A percentile compares a stretch with the other conserved stretches of the same genome.
Evolutionary conservation across 148 eudicot species (phyloP).

Genomic region (Bassia scoparia): DNA sequence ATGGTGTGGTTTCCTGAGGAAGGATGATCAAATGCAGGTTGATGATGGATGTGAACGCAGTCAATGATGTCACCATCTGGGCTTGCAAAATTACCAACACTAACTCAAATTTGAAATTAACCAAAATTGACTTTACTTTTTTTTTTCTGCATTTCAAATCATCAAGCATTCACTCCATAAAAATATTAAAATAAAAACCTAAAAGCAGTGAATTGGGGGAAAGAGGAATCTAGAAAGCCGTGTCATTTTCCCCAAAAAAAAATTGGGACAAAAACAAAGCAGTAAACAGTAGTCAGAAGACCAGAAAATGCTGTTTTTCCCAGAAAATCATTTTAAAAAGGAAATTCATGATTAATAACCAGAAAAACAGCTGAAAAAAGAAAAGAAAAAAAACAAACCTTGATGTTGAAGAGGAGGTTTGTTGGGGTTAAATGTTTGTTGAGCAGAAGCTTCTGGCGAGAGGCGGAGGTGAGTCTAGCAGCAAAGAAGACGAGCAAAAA

Average conservation of each 20-base stretch:
- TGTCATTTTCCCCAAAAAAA: no score
- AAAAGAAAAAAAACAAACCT: slow-evolving; percentile 33
- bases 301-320: no score
- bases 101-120: neutral
- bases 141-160: no score
- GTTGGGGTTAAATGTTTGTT: slow-evolving; percentile 71
- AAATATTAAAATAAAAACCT: neutral
- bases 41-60: slow-evolving; percentile 75
- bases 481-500: slow-evolving; percentile 39
- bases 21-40: slow-evolving; percentile 92
- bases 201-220: no score
- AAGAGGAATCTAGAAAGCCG: no score
- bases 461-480: slow-evolving; percentile 33
- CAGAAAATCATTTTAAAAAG: neutral
- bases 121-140: no score
- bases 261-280: no score
- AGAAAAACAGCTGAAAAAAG: neutral
- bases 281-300: no score
- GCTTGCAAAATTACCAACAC: slow-evolving; percentile 42
- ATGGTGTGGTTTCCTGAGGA: slow-evolving; percentile 84
- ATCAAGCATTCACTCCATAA: no score
- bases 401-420: slow-evolving; percentile 65
- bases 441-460: slow-evolving; percentile 64
- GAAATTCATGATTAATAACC: neutral
- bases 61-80: slow-evolving; percentile 93